Evolutionary conservation across 371 early-diverging fungal genomes (phyloP), one percentile per base, ranked within the genome.

Genomic region (Dinochytrium kinnereticum): DNA sequence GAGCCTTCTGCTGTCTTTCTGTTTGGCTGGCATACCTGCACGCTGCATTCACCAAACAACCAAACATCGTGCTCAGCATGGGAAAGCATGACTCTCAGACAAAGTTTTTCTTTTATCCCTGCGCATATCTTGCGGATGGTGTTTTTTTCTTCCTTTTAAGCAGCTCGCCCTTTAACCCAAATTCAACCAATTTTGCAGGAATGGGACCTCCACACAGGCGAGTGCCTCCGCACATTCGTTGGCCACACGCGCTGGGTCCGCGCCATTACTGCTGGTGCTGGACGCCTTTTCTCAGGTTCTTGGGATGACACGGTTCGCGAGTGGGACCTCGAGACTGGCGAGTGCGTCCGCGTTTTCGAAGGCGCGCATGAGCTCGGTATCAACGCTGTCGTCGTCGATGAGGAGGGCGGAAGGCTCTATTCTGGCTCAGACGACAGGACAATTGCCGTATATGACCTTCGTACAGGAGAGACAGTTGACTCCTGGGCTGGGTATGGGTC

Each of bases 221-320:
- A 91, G 69, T 73, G 85, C 28, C 80, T 92, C n/a, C 88, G 91
- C 5, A 84, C 87, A 5, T 81, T 96, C 19, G 81, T 74, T 1
- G 99, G 97, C 1, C 98, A 99, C 82, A 89, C 91, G 1, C 90
- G 92, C 2, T 76, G 76, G 78, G 91, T 99, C 0, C 88, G 96
- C 0, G 40, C 70, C 34, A 30, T 75, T 28, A 13, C 38, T 24
- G 59, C 51, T 26, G 76, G 72, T 28, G 44, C 51, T 44, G 71
- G 57, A 19, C 68, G 68, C 28, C 86, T 96, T 73, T 88, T 93
- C 70, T 92, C 94, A 0, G 94, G 93, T 5, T 91, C 94, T 30
- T 85, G 95, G 59, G 98, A 99, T 79, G 94, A 94, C 77, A 95
- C 97, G 0, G 89, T 98, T 77, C 90, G 93, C 53, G 82, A 94